Base-by-base conservation (phyloP, 2,329 filamentous ascomycete genomes). In the Arachnomyces sp. region DNA sequence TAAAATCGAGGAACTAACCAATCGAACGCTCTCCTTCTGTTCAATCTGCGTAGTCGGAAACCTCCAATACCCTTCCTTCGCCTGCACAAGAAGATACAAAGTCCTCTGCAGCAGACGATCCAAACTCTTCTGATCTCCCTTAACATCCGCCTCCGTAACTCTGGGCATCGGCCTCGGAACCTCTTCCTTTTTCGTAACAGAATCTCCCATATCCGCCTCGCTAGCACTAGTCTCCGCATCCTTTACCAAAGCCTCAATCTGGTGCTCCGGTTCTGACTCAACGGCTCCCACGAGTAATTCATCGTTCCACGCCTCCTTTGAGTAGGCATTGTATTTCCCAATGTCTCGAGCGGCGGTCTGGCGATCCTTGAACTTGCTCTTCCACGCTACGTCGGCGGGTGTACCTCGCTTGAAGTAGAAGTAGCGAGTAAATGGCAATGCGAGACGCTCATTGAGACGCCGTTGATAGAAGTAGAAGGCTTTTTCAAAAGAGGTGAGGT, bases 401-500 rank as follows among this genome's bases (percentile, higher is more conserved):
- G 89, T 94, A 58, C 86, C 86, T 52, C 81, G 81, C 72, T 94
- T 94, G 77, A 89, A 94, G 75, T 94, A 98, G 68, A 96, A 92
- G 61, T 85, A 85, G 51, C 85, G 80, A 42, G 84, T 84, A 64
- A 96, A 98, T 2, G 89, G 86, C 3, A 92, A 75, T 14, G 82
- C 80, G 38, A 95, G 75, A 32, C 92, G 85, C 72, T 98, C 92
- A 65, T 96, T 95, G 45, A 98, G 75, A 11, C 92, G 87, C 55
- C 90, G 90, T 69, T 98, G 92, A 70, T 98, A 98, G 62, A 98
- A 88, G 73, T 84, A 95, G 68, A 84, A 96, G 48, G 90, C 75
- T 58, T 87, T 84, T 66, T 98, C 92, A 66, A 98, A 96, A 9
- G 86, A 74, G 28, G 84, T 85, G 39, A 90, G 80, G 45, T 83